Percentiles rank a stretch among this genome's conserved stretches.
These are phyloP conservation scores for Eucalyptus grandis DNA, from an alignment of 345 rosid species.

Conservation along the genomic window DNA sequence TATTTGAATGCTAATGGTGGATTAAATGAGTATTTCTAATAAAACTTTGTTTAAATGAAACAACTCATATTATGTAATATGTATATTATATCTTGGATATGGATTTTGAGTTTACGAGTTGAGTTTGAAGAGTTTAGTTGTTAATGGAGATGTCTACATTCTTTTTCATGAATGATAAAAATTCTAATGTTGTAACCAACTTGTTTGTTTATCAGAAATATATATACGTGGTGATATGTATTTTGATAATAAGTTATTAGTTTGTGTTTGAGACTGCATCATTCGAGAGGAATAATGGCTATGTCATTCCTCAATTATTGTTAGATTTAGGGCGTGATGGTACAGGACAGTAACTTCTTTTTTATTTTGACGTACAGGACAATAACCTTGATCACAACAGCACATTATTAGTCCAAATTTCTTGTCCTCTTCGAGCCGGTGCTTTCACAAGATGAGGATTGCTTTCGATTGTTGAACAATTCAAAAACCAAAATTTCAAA, in stretches of 20 bases:
- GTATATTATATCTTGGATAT: neutral
- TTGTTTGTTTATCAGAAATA: neutral
- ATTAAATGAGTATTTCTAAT: neutral
- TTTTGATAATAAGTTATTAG: neutral
- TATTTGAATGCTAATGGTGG: neutral
- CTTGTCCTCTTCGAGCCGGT: neutral
- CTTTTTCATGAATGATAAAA: no score
- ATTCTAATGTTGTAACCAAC: neutral
- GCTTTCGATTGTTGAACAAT: neutral
- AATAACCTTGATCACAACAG: neutral
- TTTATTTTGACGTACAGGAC: neutral
- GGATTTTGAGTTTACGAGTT: neutral
- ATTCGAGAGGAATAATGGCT: accelerated
- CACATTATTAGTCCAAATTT: neutral
- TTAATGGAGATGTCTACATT: neutral
- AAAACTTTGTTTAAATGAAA: neutral
- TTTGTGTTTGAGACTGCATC: neutral
- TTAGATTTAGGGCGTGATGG: neutral
- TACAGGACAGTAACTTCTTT: neutral
- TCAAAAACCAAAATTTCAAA: neutral
- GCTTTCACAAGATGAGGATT: neutral
- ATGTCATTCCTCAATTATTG: neutral
- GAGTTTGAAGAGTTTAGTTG: neutral
- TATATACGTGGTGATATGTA: neutral
- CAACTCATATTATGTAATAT: neutral